Evolutionary conservation across 768 basidiomycete genomes (phyloP).

Genomic region (Boletus insuetus): DNA sequence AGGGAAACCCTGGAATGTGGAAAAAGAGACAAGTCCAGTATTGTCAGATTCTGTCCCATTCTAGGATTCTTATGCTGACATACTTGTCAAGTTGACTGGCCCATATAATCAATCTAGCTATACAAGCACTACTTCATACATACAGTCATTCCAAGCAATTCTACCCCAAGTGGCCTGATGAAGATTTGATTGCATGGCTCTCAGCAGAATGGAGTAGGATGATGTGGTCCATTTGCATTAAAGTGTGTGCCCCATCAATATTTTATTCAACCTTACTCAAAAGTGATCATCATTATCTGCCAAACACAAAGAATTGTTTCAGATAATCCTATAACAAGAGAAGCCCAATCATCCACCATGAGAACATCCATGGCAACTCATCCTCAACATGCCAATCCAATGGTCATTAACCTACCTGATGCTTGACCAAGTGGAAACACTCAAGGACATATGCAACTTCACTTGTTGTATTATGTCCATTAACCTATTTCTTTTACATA

Average conservation of each 20-base stretch:
- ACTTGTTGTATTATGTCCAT: too few relatives aligned
- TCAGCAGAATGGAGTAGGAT: not conserved
- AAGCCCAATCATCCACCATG: not conserved
- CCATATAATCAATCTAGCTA: not conserved
- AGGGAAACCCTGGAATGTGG: not conserved
- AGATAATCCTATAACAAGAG: not conserved
- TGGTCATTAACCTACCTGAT: not conserved
- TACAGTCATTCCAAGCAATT: not conserved
- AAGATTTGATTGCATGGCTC: not conserved
- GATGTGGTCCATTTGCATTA: not conserved
- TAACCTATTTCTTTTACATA: too few relatives aligned
- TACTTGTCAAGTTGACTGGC: not conserved
- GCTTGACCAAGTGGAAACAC: not conserved
- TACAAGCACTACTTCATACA: not conserved
- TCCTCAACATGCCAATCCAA: not conserved
- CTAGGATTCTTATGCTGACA: too few relatives aligned
- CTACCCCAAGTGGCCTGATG: not conserved
- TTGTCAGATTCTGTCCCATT: too few relatives aligned
- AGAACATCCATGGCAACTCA: not conserved
- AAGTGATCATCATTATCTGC: not conserved
- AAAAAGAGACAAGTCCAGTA: not conserved
- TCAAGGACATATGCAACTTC: not conserved
- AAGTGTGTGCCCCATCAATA: too few relatives aligned
- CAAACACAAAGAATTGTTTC: not conserved
- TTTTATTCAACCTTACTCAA: not conserved